Evolutionary conservation across 2,329 filamentous ascomycete genomes (phyloP).

Genomic region (Alternaria sp.): DNA sequence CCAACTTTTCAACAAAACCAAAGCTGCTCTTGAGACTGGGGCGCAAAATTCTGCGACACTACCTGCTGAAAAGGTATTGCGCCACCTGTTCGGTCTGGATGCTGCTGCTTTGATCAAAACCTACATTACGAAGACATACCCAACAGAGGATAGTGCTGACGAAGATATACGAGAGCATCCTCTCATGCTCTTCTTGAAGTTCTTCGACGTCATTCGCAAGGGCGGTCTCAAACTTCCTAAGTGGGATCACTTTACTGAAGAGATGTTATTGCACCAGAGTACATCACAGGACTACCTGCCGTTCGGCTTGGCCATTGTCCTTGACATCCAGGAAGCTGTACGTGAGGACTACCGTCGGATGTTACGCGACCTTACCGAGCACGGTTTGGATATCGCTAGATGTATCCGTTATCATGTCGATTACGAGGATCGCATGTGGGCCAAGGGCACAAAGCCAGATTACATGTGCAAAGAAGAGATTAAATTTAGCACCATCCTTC

Average conservation of each 20-base stretch:
- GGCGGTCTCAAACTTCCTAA: slow-evolving; percentile 12
- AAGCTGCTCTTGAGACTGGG: neutral
- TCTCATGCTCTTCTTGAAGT: slow-evolving; percentile 17
- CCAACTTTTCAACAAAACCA: slow-evolving; percentile 7
- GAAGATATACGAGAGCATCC: neutral
- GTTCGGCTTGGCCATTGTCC: slow-evolving; percentile 27
- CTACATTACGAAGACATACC: neutral
- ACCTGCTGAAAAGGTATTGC: neutral
- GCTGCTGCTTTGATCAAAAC: neutral
- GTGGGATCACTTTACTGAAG: slow-evolving; percentile 24
- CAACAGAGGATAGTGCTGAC: neutral
- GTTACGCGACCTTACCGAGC: slow-evolving; percentile 16
- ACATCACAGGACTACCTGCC: slow-evolving; percentile 19
- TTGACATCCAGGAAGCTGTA: slow-evolving; percentile 21
- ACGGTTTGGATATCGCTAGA: slow-evolving; percentile 13
- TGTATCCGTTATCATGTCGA: slow-evolving; percentile 23
- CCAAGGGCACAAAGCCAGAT: slow-evolving; percentile 21
- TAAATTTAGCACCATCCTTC: slow-evolving; percentile 29
- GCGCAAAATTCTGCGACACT: neutral
- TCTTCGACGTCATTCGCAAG: slow-evolving; percentile 20
- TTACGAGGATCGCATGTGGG: slow-evolving; percentile 31
- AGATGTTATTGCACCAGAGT: slow-evolving; percentile 10
- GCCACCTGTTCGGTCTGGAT: slow-evolving; percentile 20
- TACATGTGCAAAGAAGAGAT: slow-evolving; percentile 26
- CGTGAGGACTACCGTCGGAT: neutral